phyloP scores from a whole-genome alignment of 2,329 filamentous ascomycete genomes.

The Triangularia setosa region DNA sequence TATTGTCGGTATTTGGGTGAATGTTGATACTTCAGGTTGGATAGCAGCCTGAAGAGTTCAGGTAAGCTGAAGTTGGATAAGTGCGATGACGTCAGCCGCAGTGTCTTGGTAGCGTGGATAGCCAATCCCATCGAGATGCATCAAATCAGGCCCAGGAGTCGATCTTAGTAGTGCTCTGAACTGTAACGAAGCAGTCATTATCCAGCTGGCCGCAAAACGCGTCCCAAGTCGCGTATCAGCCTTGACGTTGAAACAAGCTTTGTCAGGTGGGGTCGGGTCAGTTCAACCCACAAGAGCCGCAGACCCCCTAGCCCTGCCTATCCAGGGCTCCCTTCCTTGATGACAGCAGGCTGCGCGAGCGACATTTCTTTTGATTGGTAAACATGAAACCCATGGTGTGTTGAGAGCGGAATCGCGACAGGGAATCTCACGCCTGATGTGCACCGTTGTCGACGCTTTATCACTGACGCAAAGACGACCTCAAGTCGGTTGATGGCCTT shows the following conservation, averaged over 20 bases:
- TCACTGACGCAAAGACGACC: too few species aligned
- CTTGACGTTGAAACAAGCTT: constrained; percentile 8
- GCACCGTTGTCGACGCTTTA: too few species aligned
- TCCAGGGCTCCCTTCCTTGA: background rate
- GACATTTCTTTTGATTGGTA: too few species aligned
- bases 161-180: background rate
- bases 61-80: background rate
- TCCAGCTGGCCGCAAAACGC: background rate
- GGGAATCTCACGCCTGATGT: too few species aligned
- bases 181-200: background rate
- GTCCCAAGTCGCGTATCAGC: background rate
- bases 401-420: too few species aligned
- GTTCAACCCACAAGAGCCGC: background rate
- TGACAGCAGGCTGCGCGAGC: too few species aligned
- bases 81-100: background rate
- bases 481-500: too few species aligned
- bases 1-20: background rate
- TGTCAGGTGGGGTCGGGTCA: background rate
- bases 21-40: too few species aligned
- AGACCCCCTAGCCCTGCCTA: background rate
- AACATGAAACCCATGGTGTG: too few species aligned
- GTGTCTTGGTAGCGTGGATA: background rate
- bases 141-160: background rate
- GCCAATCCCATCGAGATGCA: background rate
- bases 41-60: too few species aligned